A percentile compares a stretch with the other conserved stretches of the same genome.
Evolutionary conservation across 176 grass and related monocot species (phyloP).

Genomic region (Zoysia japonica): DNA sequence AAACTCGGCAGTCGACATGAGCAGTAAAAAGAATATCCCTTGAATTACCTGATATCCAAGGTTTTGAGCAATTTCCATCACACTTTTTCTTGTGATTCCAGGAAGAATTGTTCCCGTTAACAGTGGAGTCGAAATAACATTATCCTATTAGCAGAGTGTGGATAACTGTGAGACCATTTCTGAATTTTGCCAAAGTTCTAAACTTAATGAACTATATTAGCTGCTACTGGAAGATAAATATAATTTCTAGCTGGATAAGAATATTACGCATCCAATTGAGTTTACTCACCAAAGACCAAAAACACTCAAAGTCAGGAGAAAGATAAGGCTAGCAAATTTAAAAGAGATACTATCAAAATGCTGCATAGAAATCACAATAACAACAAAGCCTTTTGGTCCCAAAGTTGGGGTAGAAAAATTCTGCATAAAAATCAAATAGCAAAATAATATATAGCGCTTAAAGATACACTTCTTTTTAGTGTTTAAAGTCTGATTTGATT

Average conservation of each 20-base stretch:
- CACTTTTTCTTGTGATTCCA: slow-evolving; percentile 87
- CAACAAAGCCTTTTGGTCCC: too few relatives aligned
- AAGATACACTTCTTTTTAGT: neutral
- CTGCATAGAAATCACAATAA: neutral
- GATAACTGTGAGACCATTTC: neutral
- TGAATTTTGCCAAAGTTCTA: slow-evolving; percentile 13
- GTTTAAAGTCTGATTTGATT: neutral
- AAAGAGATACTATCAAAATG: neutral
- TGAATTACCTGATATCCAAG: slow-evolving; percentile 70
- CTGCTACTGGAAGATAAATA: slow-evolving; percentile 4
- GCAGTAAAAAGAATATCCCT: neutral
- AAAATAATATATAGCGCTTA: neutral
- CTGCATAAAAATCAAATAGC: neutral
- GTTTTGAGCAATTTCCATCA: slow-evolving; percentile 63
- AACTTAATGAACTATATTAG: slow-evolving; percentile 3
- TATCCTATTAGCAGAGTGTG: slow-evolving; percentile 49
- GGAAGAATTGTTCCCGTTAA: slow-evolving; percentile 88
- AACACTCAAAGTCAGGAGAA: neutral
- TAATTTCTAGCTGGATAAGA: neutral
- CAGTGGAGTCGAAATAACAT: slow-evolving; percentile 70
- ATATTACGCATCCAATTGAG: neutral
- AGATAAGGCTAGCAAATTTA: neutral
- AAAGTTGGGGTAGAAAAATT: too few relatives aligned
- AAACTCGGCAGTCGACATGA: neutral
- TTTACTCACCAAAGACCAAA: neutral